Conservation (phyloP, 306 rosid genomes). For the Prunus salicina region DNA sequence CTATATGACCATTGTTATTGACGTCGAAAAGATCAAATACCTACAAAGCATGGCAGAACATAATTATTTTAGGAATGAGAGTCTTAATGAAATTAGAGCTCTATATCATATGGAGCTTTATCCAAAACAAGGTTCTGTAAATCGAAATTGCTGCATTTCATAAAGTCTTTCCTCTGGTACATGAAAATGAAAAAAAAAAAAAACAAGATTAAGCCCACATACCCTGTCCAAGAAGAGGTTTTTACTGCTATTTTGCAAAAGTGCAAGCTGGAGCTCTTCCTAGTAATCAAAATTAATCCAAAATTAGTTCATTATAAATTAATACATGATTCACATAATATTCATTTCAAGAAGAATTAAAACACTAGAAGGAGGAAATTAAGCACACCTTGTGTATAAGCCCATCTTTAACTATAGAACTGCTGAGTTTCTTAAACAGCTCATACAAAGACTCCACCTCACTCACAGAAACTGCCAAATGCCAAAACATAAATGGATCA, state of each 20-base stretch:
- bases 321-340: background rate
- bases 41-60: constrained; percentile 16
- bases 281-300: background rate
- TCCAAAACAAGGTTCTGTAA: too few species aligned
- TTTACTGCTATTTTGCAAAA: background rate
- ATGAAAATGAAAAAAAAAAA: background rate
- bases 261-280: constrained; percentile 22
- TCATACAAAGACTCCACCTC: constrained; percentile 1
- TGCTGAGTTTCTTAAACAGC: constrained; percentile 15
- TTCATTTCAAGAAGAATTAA: background rate
- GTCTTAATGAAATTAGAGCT: background rate
- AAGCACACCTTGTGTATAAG: constrained; percentile 12
- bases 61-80: background rate
- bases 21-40: constrained; percentile 59
- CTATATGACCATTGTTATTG: constrained; percentile 46
- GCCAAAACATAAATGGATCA: background rate
- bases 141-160: too few species aligned
- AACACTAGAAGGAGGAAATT: background rate
- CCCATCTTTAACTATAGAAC: constrained; percentile 16
- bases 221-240: constrained; percentile 21
- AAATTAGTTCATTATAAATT: background rate
- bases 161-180: background rate
- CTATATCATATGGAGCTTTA: background rate
- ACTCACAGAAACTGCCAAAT: constrained; percentile 3
- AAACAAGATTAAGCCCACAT: background rate